Percentiles rank a stretch among this genome's conserved stretches.
These are phyloP conservation scores for Pulveroboletus frians DNA, from an alignment of 768 basidiomycete genomes.

Conservation along the genomic window DNA sequence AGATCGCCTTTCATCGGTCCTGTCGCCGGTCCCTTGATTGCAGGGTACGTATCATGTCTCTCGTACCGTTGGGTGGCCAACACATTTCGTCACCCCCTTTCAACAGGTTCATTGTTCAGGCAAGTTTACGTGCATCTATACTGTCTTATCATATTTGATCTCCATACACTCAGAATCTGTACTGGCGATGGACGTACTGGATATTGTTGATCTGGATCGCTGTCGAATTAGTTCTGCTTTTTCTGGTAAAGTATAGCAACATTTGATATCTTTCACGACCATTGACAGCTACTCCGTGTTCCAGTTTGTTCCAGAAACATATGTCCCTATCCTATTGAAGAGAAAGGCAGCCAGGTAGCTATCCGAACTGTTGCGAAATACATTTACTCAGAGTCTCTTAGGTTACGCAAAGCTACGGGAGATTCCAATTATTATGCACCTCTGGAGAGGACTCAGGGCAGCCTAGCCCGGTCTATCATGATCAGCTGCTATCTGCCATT, in stretches of 20 bases:
- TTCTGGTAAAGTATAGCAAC: slow-evolving; percentile 37
- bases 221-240: slow-evolving; percentile 45
- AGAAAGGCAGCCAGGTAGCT: slow-evolving; percentile 52
- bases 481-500: slow-evolving; percentile 70
- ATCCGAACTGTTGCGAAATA: background rate
- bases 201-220: slow-evolving; percentile 66
- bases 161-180: slow-evolving; percentile 36
- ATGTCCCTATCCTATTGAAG: slow-evolving; percentile 53
- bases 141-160: slow-evolving; percentile 1
- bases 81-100: background rate
- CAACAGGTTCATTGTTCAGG: slow-evolving; percentile 65
- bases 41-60: slow-evolving; percentile 42
- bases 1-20: slow-evolving; percentile 53
- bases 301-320: slow-evolving; percentile 71
- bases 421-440: slow-evolving; percentile 54
- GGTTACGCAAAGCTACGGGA: slow-evolving; percentile 52
- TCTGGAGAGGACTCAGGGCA: slow-evolving; percentile 46
- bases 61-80: background rate
- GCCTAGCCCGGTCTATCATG: slow-evolving; percentile 43
- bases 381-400: background rate
- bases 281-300: background rate
- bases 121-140: slow-evolving; percentile 17
- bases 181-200: slow-evolving; percentile 79
- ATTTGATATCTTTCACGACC: background rate
- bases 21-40: slow-evolving; percentile 49